Evolutionary conservation across 2,329 filamentous ascomycete genomes (phyloP).

Genomic region (Diaporthe humulicola): DNA sequence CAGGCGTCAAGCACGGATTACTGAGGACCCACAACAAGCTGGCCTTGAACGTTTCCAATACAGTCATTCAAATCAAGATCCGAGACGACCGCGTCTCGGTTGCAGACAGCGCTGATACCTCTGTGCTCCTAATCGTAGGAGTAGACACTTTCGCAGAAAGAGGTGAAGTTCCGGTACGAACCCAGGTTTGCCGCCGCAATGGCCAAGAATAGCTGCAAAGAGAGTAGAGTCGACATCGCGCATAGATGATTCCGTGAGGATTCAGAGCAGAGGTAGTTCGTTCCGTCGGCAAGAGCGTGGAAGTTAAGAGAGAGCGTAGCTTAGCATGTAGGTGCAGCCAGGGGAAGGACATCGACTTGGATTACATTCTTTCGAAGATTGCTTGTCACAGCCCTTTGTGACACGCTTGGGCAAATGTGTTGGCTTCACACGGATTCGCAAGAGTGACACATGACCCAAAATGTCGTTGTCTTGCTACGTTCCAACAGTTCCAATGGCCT

Average conservation of each 20-base stretch:
- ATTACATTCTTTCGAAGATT: not conserved
- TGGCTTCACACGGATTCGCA: not conserved
- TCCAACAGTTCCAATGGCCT: not conserved
- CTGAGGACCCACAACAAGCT: not conserved
- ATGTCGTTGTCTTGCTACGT: too few species aligned
- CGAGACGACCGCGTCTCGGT: not conserved
- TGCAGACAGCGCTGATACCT: slow-evolving; percentile 13
- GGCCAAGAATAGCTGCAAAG: not conserved
- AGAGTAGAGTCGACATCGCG: not conserved
- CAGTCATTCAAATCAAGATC: not conserved
- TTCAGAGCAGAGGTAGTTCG: too few species aligned
- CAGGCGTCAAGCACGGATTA: not conserved
- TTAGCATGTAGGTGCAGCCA: not conserved
- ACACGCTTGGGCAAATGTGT: not conserved
- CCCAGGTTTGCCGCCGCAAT: not conserved
- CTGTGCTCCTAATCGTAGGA: not conserved
- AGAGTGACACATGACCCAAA: not conserved
- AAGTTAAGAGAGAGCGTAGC: not conserved
- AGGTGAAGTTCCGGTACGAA: slow-evolving; percentile 16
- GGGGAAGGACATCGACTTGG: not conserved
- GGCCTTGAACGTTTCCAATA: slow-evolving; percentile 16
- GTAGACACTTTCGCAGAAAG: slow-evolving; percentile 6
- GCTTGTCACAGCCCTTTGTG: not conserved
- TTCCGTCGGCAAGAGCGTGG: not conserved
- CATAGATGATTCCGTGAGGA: not conserved